These are phyloP conservation scores for Neonectria neomacrospora DNA, from an alignment of 2,329 filamentous ascomycete genomes.

Conservation along the genomic window DNA sequence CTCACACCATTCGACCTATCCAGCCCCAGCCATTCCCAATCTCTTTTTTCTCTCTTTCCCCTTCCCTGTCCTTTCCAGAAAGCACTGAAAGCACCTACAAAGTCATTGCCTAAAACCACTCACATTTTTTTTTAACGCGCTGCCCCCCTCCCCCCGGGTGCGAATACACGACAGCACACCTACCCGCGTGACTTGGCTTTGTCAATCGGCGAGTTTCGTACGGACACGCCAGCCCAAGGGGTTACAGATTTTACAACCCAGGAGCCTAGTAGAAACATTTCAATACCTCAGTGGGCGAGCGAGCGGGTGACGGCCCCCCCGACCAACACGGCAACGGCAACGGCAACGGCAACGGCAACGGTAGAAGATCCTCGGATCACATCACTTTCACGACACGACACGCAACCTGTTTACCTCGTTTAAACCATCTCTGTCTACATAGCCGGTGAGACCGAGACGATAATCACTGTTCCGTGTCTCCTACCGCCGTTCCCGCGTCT, in stretches of 20 bases:
- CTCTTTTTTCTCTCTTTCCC: neutral
- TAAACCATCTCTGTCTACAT: neutral
- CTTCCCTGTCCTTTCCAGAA: neutral
- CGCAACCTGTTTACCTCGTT: neutral
- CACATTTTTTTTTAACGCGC: neutral
- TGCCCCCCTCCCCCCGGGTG: neutral
- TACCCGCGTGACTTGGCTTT: conserved; percentile 1
- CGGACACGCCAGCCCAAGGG: conserved; percentile 12
- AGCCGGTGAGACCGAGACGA: neutral
- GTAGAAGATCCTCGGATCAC: conserved; percentile 15
- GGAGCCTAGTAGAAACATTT: neutral
- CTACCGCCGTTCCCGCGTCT: neutral
- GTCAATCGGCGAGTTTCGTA: conserved; percentile 14
- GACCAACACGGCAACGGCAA: too few relatives aligned
- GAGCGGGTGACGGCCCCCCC: conserved; percentile 12
- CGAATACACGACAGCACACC: neutral
- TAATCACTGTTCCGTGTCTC: neutral
- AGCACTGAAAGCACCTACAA: too few relatives aligned
- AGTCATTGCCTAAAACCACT: neutral
- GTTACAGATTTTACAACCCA: conserved; percentile 19
- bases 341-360: too few relatives aligned
- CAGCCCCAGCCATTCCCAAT: conserved; percentile 13
- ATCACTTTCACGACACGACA: conserved; percentile 13
- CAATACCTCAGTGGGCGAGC: neutral
- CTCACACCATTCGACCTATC: neutral